A percentile compares a stretch with the other conserved stretches of the same genome.
Evolutionary conservation across 495 filamentous ascomycete species (phyloP).

Genomic region (Daldinia bambusicola): DNA sequence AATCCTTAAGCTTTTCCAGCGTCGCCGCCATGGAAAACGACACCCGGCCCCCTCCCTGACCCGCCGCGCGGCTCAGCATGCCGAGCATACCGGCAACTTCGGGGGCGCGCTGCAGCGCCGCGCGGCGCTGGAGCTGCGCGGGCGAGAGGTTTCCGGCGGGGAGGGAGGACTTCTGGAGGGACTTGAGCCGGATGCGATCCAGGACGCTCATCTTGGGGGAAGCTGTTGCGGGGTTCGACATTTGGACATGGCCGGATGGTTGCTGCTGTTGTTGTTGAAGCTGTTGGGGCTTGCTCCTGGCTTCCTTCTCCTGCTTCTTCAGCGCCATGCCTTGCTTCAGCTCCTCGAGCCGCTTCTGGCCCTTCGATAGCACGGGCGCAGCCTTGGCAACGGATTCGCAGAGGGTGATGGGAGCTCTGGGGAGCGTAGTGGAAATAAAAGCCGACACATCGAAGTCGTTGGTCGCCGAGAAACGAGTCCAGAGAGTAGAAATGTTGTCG

Average conservation of each 20-base stretch:
- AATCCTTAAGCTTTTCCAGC: slow-evolving; percentile 67
- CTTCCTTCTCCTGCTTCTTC: slow-evolving; percentile 54
- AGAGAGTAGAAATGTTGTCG: slow-evolving; percentile 58
- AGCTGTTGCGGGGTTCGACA: slow-evolving; percentile 48
- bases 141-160: slow-evolving; percentile 52
- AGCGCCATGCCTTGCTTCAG: slow-evolving; percentile 62
- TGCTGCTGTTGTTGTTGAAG: neutral
- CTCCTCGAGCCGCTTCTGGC: slow-evolving; percentile 69
- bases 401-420: slow-evolving; percentile 62
- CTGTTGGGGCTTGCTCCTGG: slow-evolving; percentile 11
- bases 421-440: slow-evolving; percentile 64
- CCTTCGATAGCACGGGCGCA: slow-evolving; percentile 60
- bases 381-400: slow-evolving; percentile 59
- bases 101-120: slow-evolving; percentile 68
- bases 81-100: slow-evolving; percentile 69
- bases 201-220: slow-evolving; percentile 61
- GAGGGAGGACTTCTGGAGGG: slow-evolving; percentile 55
- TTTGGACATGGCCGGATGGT: slow-evolving; percentile 17
- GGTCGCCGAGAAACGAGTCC: slow-evolving; percentile 51
- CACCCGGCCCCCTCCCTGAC: slow-evolving; percentile 50
- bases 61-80: slow-evolving; percentile 62
- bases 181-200: slow-evolving; percentile 71
- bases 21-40: slow-evolving; percentile 71
- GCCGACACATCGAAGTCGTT: slow-evolving; percentile 28
- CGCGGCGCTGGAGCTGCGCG: slow-evolving; percentile 63